A percentile compares a stretch with the other conserved stretches of the same genome.
These are phyloP conservation scores for Nevesoporus exiguus DNA, from an alignment of 768 basidiomycete species.

Conservation along the genomic window DNA sequence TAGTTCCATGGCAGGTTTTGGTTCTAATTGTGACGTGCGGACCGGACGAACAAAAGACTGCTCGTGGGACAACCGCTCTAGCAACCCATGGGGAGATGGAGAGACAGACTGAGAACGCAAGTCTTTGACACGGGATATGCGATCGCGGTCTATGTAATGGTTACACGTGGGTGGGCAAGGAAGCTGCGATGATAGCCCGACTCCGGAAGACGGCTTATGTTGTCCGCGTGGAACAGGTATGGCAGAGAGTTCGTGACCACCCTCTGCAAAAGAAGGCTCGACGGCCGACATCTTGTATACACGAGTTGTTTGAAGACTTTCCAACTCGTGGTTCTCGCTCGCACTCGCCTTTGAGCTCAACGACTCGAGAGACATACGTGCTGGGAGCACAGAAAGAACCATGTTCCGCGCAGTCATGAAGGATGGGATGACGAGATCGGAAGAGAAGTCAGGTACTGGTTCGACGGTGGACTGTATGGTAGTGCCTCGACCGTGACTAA, in stretches of 20 bases:
- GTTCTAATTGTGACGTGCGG: constrained; percentile 32
- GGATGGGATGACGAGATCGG: constrained; percentile 14
- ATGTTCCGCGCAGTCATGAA: constrained; percentile 20
- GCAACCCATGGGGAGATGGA: background rate
- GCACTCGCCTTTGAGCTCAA: constrained; percentile 25
- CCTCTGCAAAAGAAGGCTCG: background rate
- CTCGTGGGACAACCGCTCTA: constrained; percentile 1
- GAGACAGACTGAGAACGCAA: background rate
- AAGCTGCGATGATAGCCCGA: background rate
- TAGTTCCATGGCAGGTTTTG: constrained; percentile 33
- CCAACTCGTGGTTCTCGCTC: constrained; percentile 30
- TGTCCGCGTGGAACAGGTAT: background rate
- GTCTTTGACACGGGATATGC: background rate
- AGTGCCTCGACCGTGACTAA: background rate
- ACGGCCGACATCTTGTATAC: background rate
- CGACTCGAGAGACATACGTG: constrained; percentile 31
- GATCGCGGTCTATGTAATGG: background rate
- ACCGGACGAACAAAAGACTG: constrained; percentile 25
- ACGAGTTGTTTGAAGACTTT: constrained; percentile 10
- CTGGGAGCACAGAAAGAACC: constrained; percentile 24
- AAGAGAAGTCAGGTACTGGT: constrained; percentile 1
- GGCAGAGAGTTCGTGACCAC: constrained; percentile 15
- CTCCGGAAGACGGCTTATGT: background rate
- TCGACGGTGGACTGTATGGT: background rate
- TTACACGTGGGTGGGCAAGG: background rate